Evolutionary conservation across 208 protist genomes (phyloP).

Genomic region (Entamoeba moshkovskii): DNA sequence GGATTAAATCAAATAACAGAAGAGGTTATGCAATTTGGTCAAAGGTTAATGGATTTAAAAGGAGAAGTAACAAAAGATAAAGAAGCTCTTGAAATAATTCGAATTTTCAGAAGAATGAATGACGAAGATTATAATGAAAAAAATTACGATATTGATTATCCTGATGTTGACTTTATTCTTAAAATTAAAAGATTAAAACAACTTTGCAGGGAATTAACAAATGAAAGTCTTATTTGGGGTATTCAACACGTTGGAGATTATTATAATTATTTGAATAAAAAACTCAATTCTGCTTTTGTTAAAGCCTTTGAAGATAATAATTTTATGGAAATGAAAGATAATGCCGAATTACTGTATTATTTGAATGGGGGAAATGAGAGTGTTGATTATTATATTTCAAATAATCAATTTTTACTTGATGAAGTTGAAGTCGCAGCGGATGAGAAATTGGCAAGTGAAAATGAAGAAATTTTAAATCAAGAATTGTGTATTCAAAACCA

Average conservation of each 20-base stretch:
- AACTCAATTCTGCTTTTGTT: too few species aligned
- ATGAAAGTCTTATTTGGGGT: background rate
- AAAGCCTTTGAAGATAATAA: background rate
- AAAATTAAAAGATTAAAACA: background rate
- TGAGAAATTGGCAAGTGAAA: background rate
- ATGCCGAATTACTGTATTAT: background rate
- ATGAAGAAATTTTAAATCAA: background rate
- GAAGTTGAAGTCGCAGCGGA: background rate
- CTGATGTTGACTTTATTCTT: background rate
- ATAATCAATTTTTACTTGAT: background rate
- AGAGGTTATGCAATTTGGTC: background rate
- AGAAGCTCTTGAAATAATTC: background rate
- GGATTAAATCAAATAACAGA: background rate
- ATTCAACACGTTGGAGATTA: background rate
- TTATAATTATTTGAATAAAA: background rate
- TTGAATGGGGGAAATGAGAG: background rate
- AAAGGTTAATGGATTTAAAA: background rate
- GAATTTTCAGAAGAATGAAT: background rate
- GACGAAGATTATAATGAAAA: background rate
- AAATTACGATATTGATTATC: background rate
- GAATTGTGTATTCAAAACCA: background rate
- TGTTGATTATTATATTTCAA: background rate
- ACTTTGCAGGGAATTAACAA: background rate
- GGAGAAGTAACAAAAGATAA: background rate
- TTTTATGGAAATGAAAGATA: background rate